Percentiles rank a stretch among this genome's conserved stretches.
Conservation (phyloP, 2,329 filamentous ascomycete species). For the Sarocladiaceae sp. region DNA sequence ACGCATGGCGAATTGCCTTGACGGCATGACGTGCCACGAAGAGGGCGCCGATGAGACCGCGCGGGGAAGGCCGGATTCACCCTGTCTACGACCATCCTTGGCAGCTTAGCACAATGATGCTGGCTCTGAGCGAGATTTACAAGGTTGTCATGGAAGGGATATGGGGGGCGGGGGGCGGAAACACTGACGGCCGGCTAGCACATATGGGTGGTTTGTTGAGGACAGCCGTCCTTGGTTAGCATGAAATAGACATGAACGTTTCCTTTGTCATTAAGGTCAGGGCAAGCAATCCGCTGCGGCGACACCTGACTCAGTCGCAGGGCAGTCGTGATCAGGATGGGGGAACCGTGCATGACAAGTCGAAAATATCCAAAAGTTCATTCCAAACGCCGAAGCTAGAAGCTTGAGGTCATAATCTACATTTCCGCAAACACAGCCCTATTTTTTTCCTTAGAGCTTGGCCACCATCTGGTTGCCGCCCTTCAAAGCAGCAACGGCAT, state of each 20-base stretch:
- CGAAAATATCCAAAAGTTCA: slow-evolving; percentile 4
- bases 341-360: background rate
- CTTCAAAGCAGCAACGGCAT: slow-evolving; percentile 67
- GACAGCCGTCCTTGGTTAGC: slow-evolving; percentile 19
- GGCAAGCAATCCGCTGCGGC: too few species aligned
- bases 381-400: slow-evolving; percentile 7
- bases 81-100: too few species aligned
- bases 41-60: too few species aligned
- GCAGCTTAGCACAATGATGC: too few species aligned
- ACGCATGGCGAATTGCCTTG: too few species aligned
- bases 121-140: too few species aligned
- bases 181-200: background rate
- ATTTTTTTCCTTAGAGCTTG: slow-evolving; percentile 52
- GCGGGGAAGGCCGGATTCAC: too few species aligned
- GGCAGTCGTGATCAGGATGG: too few species aligned
- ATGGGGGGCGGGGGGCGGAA: slow-evolving; percentile 3
- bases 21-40: too few species aligned
- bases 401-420: slow-evolving; percentile 7
- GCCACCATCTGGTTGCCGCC: slow-evolving; percentile 62
- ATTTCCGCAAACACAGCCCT: background rate
- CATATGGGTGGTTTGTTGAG: background rate
- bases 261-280: background rate
- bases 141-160: slow-evolving; percentile 14
- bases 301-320: too few species aligned
- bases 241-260: slow-evolving; percentile 24